phyloP scores from a whole-genome alignment of 2,329 filamentous ascomycete species.

The Laburnicola sp. region DNA sequence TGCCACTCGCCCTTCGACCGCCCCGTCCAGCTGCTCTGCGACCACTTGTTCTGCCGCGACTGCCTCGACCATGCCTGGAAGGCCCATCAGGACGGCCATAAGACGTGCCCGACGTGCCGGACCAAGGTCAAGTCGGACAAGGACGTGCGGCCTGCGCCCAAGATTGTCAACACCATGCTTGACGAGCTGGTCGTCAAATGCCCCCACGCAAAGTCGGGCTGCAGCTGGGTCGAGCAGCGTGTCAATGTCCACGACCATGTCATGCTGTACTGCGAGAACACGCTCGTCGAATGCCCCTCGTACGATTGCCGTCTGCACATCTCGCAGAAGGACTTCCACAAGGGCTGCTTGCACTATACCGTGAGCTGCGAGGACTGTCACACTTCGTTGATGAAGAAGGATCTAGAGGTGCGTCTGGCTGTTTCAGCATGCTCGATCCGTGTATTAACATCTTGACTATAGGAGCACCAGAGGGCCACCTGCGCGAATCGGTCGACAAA shows the following conservation, averaged over 20 bases:
- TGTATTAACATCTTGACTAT: conserved; percentile 15
- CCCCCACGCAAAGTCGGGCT: conserved; percentile 59
- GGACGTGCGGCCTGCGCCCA: conserved; percentile 50
- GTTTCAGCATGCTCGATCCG: not conserved
- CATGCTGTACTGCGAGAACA: conserved; percentile 62
- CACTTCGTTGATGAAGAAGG: conserved; percentile 57
- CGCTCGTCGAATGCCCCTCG: conserved; percentile 57
- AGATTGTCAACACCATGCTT: conserved; percentile 63
- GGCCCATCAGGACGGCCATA: conserved; percentile 32
- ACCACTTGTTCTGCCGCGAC: conserved; percentile 65
- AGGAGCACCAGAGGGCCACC: conserved; percentile 50
- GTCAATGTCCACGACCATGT: conserved; percentile 63
- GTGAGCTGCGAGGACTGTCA: conserved; percentile 58
- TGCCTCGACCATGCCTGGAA: conserved; percentile 55
- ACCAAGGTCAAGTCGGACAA: conserved; percentile 44
- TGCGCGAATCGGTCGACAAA: conserved; percentile 55
- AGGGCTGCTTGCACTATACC: conserved; percentile 58
- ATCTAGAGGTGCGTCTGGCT: conserved; percentile 51
- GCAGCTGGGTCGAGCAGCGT: conserved; percentile 56
- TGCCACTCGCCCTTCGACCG: conserved; percentile 65
- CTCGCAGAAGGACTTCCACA: conserved; percentile 58
- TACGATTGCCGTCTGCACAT: conserved; percentile 55
- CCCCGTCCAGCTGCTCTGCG: conserved; percentile 61
- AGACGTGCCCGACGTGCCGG: conserved; percentile 62
- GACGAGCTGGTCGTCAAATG: conserved; percentile 64